phyloP scores from a whole-genome alignment of 2,329 filamentous ascomycete genomes.

The Diaporthe batatas region DNA sequence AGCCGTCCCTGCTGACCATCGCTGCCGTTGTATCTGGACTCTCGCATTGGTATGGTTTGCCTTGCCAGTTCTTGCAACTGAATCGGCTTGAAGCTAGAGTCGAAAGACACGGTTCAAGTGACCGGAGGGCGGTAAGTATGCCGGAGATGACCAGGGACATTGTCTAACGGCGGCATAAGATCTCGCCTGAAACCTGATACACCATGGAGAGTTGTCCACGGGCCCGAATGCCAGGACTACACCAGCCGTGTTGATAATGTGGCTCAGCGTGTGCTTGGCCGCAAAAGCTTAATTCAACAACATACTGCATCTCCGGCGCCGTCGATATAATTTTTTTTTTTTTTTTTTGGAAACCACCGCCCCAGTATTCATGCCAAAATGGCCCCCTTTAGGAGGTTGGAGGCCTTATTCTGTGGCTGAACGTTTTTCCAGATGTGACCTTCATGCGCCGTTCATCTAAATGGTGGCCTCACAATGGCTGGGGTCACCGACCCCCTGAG shows the following conservation, averaged over 20 bases:
- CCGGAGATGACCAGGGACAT: not conserved
- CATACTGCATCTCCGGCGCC: not conserved
- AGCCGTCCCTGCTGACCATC: not conserved
- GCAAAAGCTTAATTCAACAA: constrained; percentile 21
- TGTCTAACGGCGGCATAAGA: not conserved
- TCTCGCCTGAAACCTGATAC: not conserved
- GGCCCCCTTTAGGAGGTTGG: not conserved
- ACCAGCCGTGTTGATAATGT: not conserved
- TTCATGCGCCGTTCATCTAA: not conserved
- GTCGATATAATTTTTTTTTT: not conserved
- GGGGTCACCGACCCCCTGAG: constrained; percentile 2
- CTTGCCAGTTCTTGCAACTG: too few species aligned
- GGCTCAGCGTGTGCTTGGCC: not conserved
- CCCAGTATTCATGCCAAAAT: not conserved
- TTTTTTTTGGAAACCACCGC: not conserved
- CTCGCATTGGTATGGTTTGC: not conserved
- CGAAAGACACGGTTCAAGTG: not conserved
- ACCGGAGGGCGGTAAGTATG: not conserved
- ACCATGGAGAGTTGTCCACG: not conserved
- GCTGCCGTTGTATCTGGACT: not conserved
- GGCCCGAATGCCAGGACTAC: not conserved
- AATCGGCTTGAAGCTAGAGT: too few species aligned
- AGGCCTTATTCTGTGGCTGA: not conserved
- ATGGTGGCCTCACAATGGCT: not conserved
- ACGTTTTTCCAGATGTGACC: not conserved